Percentiles rank a stretch among this genome's conserved stretches.
phyloP scores from a whole-genome alignment of 2,329 filamentous ascomycete species.

The Fusarium circinatum region DNA sequence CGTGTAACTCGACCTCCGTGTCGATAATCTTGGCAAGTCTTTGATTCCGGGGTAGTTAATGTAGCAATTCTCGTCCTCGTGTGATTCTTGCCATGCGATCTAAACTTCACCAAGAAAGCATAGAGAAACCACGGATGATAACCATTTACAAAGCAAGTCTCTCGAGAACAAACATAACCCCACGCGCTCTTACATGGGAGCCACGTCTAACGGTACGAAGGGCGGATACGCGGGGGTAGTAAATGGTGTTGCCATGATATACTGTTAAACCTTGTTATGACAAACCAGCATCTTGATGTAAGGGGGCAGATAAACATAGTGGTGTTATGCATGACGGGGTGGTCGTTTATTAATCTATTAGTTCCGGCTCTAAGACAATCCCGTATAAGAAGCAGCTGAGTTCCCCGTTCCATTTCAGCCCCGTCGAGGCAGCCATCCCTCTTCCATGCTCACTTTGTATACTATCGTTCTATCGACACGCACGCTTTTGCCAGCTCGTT shows the following conservation, averaged over 20 bases:
- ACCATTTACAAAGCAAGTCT: too few species aligned
- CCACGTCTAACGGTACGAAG: conserved; percentile 2
- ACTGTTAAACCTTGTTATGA: conserved; percentile 14
- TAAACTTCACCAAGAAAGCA: background rate
- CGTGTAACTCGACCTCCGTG: conserved; percentile 3
- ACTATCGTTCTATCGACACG: background rate
- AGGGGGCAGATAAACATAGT: conserved; percentile 7
- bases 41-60: background rate
- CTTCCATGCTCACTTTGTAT: background rate
- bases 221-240: conserved; percentile 19
- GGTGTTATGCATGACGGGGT: conserved; percentile 11
- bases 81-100: background rate
- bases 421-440: background rate
- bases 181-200: conserved; percentile 23
- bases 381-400: conserved; percentile 1
- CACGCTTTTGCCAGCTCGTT: background rate
- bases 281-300: conserved; percentile 7
- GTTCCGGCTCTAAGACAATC: background rate
- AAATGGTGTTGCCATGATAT: conserved; percentile 13
- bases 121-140: background rate
- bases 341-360: background rate
- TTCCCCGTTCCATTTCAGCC: background rate
- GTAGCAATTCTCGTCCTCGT: background rate
- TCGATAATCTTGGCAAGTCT: background rate
- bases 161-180: background rate